phyloP scores from a whole-genome alignment of 2,329 filamentous ascomycete genomes.

The Xenoacremonium recifei region DNA sequence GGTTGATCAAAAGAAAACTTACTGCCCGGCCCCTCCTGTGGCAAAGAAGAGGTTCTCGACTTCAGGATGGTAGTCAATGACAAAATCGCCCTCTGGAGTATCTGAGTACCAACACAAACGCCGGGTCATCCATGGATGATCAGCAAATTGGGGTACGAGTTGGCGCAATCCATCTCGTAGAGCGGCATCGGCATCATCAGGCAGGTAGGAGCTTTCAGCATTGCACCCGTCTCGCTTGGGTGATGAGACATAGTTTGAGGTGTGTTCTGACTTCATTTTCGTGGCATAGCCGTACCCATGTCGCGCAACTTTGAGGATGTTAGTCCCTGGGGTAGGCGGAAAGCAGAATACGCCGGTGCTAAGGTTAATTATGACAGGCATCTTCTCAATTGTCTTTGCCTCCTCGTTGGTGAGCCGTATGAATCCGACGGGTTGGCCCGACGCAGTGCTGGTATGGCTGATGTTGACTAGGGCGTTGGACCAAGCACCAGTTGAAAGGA shows the following conservation, averaged over 20 bases:
- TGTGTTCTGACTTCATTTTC: constrained; percentile 15
- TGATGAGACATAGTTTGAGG: constrained; percentile 25
- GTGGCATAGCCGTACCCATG: constrained; percentile 57
- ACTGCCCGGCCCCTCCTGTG: constrained; percentile 15
- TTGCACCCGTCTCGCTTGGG: constrained; percentile 36
- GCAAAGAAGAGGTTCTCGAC: constrained; percentile 10
- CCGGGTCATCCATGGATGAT: constrained; percentile 5
- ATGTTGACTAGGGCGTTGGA: constrained; percentile 54
- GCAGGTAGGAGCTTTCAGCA: constrained; percentile 41
- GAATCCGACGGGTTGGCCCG: constrained; percentile 66
- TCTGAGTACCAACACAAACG: constrained; percentile 16
- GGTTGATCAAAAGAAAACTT: background rate
- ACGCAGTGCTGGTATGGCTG: constrained; percentile 59
- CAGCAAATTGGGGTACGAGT: constrained; percentile 50
- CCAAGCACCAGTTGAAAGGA: constrained; percentile 71
- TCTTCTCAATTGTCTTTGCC: constrained; percentile 47
- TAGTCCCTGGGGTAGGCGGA: constrained; percentile 45
- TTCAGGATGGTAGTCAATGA: constrained; percentile 12
- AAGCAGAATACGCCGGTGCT: constrained; percentile 54
- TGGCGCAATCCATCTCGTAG: constrained; percentile 50
- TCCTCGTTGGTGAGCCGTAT: constrained; percentile 59
- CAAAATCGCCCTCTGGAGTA: constrained; percentile 13
- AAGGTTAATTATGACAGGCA: constrained; percentile 60
- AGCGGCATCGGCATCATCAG: constrained; percentile 50
- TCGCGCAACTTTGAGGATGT: constrained; percentile 58